These are phyloP conservation scores for Colletotrichum zoysiae DNA, from an alignment of 2,329 filamentous ascomycete species.

Conservation along the genomic window DNA sequence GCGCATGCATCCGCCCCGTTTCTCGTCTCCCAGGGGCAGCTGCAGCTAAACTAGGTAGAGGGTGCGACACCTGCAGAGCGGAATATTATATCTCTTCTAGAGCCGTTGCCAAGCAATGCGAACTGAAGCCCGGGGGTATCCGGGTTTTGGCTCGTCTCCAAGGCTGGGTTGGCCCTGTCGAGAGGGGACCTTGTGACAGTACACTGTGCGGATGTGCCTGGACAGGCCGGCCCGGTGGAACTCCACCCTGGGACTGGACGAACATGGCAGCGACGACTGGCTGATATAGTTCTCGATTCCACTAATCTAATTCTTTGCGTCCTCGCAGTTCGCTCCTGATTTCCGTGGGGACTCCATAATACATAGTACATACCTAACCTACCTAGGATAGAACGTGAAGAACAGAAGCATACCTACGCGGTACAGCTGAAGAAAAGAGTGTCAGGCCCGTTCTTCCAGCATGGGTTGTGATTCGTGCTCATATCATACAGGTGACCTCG, in stretches of 20 bases:
- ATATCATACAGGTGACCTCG: conserved; percentile 18
- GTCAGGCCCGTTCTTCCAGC: conserved; percentile 1
- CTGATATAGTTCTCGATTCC: neutral
- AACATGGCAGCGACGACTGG: conserved; percentile 5
- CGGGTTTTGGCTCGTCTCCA: conserved; percentile 2
- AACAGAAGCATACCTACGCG: neutral
- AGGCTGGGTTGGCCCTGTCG: conserved; percentile 6
- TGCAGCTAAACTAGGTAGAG: neutral
- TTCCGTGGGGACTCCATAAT: neutral
- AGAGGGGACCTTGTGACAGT: neutral
- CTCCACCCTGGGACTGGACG: conserved; percentile 17
- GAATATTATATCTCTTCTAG: neutral
- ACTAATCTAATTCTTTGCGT: neutral
- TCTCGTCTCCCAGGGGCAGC: no score
- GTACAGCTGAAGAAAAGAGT: neutral
- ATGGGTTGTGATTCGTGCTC: conserved; percentile 32
- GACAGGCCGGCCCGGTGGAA: neutral
- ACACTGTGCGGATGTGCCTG: conserved; percentile 12
- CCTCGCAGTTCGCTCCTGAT: neutral
- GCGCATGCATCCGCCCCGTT: neutral
- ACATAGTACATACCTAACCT: no score
- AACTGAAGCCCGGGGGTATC: conserved; percentile 2
- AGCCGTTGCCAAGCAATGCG: conserved; percentile 27
- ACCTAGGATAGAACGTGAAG: neutral
- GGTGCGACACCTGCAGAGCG: conserved; percentile 3